Evolutionary conservation across 495 filamentous ascomycete genomes (phyloP), one percentile per base, ranked within the genome.

Genomic region (Xylaria sp.): DNA sequence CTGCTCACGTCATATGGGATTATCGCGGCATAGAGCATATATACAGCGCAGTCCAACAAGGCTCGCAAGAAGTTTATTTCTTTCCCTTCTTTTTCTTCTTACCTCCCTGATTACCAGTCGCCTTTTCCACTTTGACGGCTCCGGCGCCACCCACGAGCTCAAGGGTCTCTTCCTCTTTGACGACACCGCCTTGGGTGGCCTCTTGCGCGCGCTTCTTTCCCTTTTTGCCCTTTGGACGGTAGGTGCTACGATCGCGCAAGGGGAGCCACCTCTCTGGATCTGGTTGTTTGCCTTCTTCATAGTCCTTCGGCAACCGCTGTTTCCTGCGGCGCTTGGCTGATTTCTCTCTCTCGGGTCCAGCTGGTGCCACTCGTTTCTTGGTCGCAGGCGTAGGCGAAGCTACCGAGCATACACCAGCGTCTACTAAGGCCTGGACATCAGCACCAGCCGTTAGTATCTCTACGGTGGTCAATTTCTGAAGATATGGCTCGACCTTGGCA

Each of bases 261-360:
- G 96, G 95, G 69, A 98, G 80, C 96, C 96, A 99, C 61, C 96
- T 83, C 81, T 99, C 97, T 1, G 93, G 91, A 76, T 98, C 96
- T 7, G 92, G 84, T 55, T 87, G 88, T 85, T 94, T 97, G 74
- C 82, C 87, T 44, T 84, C 83, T 41, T 83, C 93, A 74, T 90
- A 94, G 75, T 93, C 88, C 82, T 95, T 95, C 24, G 95, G 94
- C 62, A 97, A 83, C 76, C 91, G 91, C 59, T 90, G 86, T 65
- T 90, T 83, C 69, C 90, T 90, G 76, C 92, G 94, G 76, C 87
- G 88, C 81, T 86, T 88, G 3, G 80, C 80, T 35, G 78, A 67
- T 31, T 81, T 93, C 61, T 93, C 83, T 72, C 90, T 89, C 53
- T 82, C 82, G 5, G 71, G 72, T 44, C 85, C 84, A 1, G 87